Evolutionary conservation across 2,329 filamentous ascomycete genomes (phyloP), one percentile per base, ranked within the genome.

Genomic region (Curvularia hawaiiensis): DNA sequence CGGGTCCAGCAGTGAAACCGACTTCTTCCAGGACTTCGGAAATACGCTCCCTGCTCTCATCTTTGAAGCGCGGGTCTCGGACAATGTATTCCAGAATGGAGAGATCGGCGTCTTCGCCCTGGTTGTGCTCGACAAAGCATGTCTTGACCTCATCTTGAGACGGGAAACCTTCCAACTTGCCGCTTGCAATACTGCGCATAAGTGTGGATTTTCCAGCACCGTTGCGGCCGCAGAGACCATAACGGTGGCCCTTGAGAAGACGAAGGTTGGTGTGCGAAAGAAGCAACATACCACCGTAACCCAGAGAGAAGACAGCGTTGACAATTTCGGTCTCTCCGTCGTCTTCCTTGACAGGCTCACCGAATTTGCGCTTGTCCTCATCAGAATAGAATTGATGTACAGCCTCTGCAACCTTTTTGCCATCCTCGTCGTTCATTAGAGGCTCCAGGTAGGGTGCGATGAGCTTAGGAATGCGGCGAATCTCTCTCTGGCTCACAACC

Each of bases 51-150:
- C 79, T 81, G 62, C 91, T 92, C 72, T 92, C 89, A 30, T 87
- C 85, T 51, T 88, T 89, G 63, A 98, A 91, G 58, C 90, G 88
- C 3, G 92, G 92, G 71, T 98, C 94, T 79, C 96, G 96, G 62
- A 87, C 83, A 64, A 96, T 90, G 75, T 96, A 99, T 56, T 98
- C 90, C 18, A 98, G 83, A 71, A 99, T 98, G 79, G 88, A 97
- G 60, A 98, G 90, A 62, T 98, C 93, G 35, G 95, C 94, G 78
- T 97, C 94, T 78, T 98, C 95, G 54, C 95, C 95, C 79, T 99
- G 94, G 80, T 98, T 98, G 83, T 99, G 95, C 82, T 99, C 95
- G 43, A 99, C 95, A 73, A 98, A 99, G 80, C 94, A 98, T 11
- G 94, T 98, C 69, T 91, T 90, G 70, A 99, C 88, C 58, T 93